These are phyloP conservation scores for Eucalyptus tenuipes DNA, from an alignment of 345 rosid species.

Conservation along the genomic window DNA sequence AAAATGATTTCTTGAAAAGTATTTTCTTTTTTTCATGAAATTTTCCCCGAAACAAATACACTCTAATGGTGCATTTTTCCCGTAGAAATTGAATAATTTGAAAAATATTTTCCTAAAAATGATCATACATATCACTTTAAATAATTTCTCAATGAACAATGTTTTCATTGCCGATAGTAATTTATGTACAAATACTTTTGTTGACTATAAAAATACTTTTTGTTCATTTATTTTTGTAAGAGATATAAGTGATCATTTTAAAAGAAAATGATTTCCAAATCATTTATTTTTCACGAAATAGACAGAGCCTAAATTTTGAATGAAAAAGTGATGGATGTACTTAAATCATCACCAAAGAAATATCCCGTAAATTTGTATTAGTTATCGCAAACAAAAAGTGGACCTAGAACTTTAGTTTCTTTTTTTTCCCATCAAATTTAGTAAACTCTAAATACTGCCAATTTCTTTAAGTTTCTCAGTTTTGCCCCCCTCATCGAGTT, in stretches of 20 bases:
- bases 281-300: no score
- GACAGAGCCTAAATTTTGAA: not conserved
- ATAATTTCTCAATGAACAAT: no score
- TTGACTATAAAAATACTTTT: no score
- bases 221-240: no score
- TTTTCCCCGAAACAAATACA: not conserved
- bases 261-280: no score
- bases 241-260: no score
- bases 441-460: not conserved
- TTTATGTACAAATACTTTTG: no score
- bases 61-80: no score
- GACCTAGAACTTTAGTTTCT: not conserved
- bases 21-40: not conserved
- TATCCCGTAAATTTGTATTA: not conserved
- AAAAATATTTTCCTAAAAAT: no score
- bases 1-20: not conserved
- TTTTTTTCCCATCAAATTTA: not conserved
- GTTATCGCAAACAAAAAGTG: not conserved
- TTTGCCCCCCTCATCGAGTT: not conserved
- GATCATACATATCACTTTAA: no score
- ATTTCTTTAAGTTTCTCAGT: not conserved
- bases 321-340: not conserved
- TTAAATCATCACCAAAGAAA: not conserved
- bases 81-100: accelerated
- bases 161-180: no score